These are phyloP conservation scores for Nigrospora osmanthi DNA, from an alignment of 2,329 filamentous ascomycete genomes.

Conservation along the genomic window DNA sequence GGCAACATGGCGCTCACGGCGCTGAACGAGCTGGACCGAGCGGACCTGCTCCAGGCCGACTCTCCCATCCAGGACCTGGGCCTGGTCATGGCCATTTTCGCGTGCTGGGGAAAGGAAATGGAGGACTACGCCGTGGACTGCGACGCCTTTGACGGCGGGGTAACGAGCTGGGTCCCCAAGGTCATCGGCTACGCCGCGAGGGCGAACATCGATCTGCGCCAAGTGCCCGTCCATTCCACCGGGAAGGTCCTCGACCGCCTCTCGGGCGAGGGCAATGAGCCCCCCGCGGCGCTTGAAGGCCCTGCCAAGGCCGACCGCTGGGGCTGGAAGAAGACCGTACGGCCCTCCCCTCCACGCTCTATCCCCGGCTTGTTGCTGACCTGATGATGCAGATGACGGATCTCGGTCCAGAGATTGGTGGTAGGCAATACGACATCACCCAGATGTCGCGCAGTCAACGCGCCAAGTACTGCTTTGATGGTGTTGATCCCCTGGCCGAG, in stretches of 20 bases:
- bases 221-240: constrained; percentile 5
- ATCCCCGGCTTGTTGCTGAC: background rate
- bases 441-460: constrained; percentile 12
- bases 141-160: background rate
- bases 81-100: constrained; percentile 10
- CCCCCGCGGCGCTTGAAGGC: constrained; percentile 6
- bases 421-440: constrained; percentile 12
- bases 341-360: background rate
- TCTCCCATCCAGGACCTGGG: constrained; percentile 12
- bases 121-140: constrained; percentile 1
- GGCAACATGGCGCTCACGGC: constrained; percentile 8
- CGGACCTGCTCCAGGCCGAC: constrained; percentile 8
- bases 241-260: background rate
- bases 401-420: constrained; percentile 1
- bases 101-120: constrained; percentile 8
- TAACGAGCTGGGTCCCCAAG: constrained; percentile 8
- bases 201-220: constrained; percentile 10
- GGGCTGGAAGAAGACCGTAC: constrained; percentile 14
- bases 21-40: constrained; percentile 13
- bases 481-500: constrained; percentile 13
- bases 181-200: constrained; percentile 13
- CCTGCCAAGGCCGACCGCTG: constrained; percentile 10
- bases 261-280: constrained; percentile 3
- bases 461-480: constrained; percentile 8
- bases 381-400: background rate